Evolutionary conservation across 2,329 filamentous ascomycete species (phyloP).

Genomic region (Pseudomassariella vexata): DNA sequence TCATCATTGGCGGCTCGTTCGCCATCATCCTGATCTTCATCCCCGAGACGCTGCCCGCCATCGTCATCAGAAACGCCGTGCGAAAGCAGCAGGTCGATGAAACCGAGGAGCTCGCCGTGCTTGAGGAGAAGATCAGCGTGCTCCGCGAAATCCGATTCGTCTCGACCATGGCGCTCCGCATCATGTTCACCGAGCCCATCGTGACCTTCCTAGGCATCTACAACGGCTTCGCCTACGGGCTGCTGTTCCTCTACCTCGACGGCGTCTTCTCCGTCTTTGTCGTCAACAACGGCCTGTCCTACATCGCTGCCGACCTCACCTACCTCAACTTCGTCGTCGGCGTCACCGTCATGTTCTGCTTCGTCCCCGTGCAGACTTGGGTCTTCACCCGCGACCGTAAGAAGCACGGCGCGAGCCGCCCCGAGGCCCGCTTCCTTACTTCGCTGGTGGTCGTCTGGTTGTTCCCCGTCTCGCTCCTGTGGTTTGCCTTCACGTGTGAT

Average conservation of each 20-base stretch:
- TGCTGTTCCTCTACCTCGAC: slow-evolving; percentile 35
- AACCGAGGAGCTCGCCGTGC: slow-evolving; percentile 23
- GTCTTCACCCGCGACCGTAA: slow-evolving; percentile 31
- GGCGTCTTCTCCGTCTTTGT: slow-evolving; percentile 36
- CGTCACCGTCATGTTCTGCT: slow-evolving; percentile 32
- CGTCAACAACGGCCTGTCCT: slow-evolving; percentile 33
- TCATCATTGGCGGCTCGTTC: slow-evolving; percentile 31
- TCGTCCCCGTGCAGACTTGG: slow-evolving; percentile 35
- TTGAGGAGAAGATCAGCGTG: slow-evolving; percentile 28
- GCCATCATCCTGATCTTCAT: slow-evolving; percentile 28
- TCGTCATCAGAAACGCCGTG: slow-evolving; percentile 29
- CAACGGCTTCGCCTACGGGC: slow-evolving; percentile 35
- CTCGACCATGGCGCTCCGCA: slow-evolving; percentile 33
- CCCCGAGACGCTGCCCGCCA: slow-evolving; percentile 32
- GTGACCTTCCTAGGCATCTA: slow-evolving; percentile 32
- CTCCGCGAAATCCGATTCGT: slow-evolving; percentile 32
- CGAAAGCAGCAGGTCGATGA: slow-evolving; percentile 22
- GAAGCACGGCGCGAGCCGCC: slow-evolving; percentile 26
- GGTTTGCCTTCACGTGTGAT: slow-evolving; percentile 35
- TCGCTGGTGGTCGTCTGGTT: slow-evolving; percentile 35
- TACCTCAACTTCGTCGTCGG: slow-evolving; percentile 37
- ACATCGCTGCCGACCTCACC: slow-evolving; percentile 30
- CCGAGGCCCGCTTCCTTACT: slow-evolving; percentile 34
- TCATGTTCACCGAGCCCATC: slow-evolving; percentile 36
- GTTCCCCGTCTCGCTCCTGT: slow-evolving; percentile 33